These are phyloP conservation scores for Coelastrella sp. DNA, from an alignment of 139 green algal genomes.

Conservation along the genomic window DNA sequence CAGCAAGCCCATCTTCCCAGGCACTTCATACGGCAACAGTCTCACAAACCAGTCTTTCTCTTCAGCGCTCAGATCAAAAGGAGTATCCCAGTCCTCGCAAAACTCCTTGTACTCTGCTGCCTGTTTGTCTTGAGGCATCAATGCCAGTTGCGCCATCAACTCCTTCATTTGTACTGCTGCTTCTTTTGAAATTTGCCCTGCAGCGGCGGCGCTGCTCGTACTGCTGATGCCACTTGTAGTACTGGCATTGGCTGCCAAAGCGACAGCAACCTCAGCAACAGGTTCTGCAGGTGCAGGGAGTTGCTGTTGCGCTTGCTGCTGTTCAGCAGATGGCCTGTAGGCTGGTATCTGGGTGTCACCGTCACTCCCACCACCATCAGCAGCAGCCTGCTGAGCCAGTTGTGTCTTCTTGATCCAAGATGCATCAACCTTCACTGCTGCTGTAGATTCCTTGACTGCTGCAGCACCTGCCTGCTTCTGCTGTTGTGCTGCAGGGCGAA, in stretches of 20 bases:
- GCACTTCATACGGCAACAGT: neutral
- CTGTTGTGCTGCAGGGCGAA: slow-evolving; percentile 7
- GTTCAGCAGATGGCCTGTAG: neutral
- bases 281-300: neutral
- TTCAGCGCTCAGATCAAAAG: slow-evolving; percentile 23
- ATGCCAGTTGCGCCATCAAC: neutral
- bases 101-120: slow-evolving; percentile 2
- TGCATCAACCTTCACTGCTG: neutral
- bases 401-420: neutral
- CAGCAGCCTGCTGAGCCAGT: neutral
- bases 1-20: neutral
- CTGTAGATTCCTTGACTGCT: neutral
- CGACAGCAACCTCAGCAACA: neutral
- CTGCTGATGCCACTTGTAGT: neutral
- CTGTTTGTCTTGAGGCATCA: neutral
- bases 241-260: neutral
- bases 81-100: slow-evolving; percentile 2
- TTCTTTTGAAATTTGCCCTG: neutral
- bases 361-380: neutral
- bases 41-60: slow-evolving; percentile 12
- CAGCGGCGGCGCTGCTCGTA: neutral
- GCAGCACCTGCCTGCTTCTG: neutral
- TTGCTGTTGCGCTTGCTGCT: slow-evolving; percentile 20
- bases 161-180: neutral
- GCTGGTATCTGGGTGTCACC: neutral